phyloP scores from a whole-genome alignment of 75 land plant species.

The Pinus taeda region DNA sequence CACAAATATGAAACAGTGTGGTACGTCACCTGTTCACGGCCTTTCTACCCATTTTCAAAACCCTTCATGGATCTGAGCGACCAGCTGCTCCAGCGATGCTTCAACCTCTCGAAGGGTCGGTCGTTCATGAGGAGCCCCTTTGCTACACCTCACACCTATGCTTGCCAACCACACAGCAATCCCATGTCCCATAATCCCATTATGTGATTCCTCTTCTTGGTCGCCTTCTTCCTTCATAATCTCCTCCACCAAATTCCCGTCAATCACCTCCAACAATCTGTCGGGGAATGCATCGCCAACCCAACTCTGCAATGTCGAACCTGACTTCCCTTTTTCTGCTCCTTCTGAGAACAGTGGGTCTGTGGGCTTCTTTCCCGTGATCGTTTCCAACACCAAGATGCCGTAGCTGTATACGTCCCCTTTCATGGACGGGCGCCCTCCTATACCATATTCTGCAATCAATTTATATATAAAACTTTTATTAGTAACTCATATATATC shows the following conservation, averaged over 20 bases:
- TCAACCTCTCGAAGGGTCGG: constrained; percentile 55
- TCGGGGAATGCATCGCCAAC: background rate
- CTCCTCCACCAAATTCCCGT: background rate
- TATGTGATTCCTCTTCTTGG: constrained; percentile 11
- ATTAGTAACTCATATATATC: too few species aligned
- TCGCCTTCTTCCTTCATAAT: constrained; percentile 1
- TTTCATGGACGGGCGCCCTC: constrained; percentile 7
- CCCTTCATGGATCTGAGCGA: background rate
- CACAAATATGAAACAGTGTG: too few species aligned
- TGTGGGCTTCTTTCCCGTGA: constrained; percentile 52
- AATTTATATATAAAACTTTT: background rate
- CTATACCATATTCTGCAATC: constrained; percentile 23
- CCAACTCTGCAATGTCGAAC: background rate
- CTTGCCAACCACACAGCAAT: constrained; percentile 17
- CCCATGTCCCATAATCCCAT: constrained; percentile 32
- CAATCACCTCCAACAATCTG: background rate
- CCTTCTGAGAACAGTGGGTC: constrained; percentile 21
- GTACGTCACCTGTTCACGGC: too few species aligned
- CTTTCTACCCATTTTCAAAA: too few species aligned
- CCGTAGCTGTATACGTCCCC: constrained; percentile 69
- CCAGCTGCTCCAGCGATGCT: background rate
- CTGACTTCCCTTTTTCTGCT: too few species aligned
- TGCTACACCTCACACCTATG: constrained; percentile 49
- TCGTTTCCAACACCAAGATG: constrained; percentile 37
- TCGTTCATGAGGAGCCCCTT: constrained; percentile 35